Conservation (phyloP, 441 rosid species). For the Jatropha multifida region DNA sequence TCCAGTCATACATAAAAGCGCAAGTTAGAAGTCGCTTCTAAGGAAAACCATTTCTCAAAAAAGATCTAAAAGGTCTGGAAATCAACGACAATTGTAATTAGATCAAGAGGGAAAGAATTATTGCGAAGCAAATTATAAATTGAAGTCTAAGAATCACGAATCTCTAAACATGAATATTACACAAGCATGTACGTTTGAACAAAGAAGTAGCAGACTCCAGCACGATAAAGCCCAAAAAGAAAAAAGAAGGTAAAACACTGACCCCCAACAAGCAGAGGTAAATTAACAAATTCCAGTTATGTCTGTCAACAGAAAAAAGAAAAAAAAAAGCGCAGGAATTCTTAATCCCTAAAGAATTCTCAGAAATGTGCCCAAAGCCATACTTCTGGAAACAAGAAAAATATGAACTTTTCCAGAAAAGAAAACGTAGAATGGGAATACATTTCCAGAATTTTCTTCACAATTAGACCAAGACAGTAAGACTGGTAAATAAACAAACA, state of each 20-base stretch:
- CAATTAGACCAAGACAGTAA: neutral
- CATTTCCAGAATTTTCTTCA: neutral
- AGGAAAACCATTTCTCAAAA: neutral
- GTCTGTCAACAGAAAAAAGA: neutral
- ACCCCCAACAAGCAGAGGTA: neutral
- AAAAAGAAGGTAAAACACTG: neutral
- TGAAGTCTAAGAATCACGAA: neutral
- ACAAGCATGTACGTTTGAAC: neutral
- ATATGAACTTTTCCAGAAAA: conserved; percentile 2
- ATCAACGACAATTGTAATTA: neutral
- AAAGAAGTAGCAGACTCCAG: neutral
- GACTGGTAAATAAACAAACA: neutral
- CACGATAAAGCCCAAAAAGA: neutral
- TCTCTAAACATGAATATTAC: neutral
- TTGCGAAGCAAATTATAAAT: neutral
- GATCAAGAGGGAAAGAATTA: neutral
- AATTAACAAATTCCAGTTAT: neutral
- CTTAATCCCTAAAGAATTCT: neutral
- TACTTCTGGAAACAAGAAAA: neutral
- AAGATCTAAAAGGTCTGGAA: neutral
- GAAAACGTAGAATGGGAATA: neutral
- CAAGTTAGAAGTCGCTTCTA: neutral
- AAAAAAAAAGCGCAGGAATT: neutral
- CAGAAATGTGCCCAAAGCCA: neutral
- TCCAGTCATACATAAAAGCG: neutral